Percentiles rank a stretch among this genome's conserved stretches.
phyloP scores from a whole-genome alignment of 2,329 filamentous ascomycete genomes.

The Nigrograna mackinnonii region DNA sequence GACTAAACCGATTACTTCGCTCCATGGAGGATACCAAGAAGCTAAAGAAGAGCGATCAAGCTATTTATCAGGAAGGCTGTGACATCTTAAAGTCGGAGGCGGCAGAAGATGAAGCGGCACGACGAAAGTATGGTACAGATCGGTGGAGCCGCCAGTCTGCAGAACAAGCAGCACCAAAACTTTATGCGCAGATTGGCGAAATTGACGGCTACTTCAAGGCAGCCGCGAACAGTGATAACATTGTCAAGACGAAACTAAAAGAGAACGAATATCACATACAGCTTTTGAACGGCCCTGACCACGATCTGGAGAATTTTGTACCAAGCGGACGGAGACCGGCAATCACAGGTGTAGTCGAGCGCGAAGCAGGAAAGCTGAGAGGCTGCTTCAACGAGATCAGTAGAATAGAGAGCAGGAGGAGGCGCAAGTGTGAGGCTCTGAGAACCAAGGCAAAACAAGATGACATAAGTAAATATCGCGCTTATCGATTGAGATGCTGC shows the following conservation, averaged over 20 bases:
- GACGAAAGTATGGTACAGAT: conserved; percentile 81
- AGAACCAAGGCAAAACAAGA: conserved; percentile 81
- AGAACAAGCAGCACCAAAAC: conserved; percentile 68
- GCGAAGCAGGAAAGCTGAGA: conserved; percentile 75
- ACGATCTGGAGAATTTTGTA: conserved; percentile 83
- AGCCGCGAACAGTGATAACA: conserved; percentile 66
- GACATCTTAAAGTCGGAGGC: conserved; percentile 78
- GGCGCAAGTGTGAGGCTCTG: conserved; percentile 77
- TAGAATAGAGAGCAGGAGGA: conserved; percentile 78
- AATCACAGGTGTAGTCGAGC: conserved; percentile 79
- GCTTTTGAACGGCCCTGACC: conserved; percentile 77
- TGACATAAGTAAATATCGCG: conserved; percentile 69
- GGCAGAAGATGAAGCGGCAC: conserved; percentile 77
- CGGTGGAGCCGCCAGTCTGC: conserved; percentile 77
- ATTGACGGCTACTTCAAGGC: conserved; percentile 86
- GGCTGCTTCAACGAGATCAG: conserved; percentile 83
- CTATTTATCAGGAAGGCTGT: conserved; percentile 81
- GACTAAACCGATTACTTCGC: conserved; percentile 73
- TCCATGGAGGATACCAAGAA: conserved; percentile 90
- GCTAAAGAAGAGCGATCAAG: conserved; percentile 77
- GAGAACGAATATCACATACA: conserved; percentile 75
- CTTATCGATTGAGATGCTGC: conserved; percentile 3
- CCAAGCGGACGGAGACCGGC: conserved; percentile 80
- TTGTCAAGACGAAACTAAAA: conserved; percentile 78
- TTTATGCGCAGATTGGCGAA: conserved; percentile 75